These are phyloP conservation scores for Colletotrichum viniferum DNA, from an alignment of 2,329 filamentous ascomycete species.

Conservation along the genomic window DNA sequence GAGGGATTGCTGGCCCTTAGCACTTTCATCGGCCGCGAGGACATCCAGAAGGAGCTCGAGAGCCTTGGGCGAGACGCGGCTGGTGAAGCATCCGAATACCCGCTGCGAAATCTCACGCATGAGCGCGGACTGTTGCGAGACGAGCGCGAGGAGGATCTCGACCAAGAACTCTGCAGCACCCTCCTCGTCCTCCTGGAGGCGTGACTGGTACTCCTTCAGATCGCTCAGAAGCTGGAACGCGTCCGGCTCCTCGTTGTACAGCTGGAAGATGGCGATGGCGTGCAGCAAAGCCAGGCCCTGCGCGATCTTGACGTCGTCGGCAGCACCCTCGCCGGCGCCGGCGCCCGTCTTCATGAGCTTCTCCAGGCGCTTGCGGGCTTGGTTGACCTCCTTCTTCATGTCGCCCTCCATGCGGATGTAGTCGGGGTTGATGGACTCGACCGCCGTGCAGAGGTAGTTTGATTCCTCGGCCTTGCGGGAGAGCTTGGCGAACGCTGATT, in stretches of 20 bases:
- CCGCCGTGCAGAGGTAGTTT: constrained; percentile 56
- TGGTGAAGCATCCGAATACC: constrained; percentile 83
- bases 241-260: constrained; percentile 89
- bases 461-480: constrained; percentile 59
- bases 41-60: constrained; percentile 71
- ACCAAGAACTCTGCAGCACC: constrained; percentile 74
- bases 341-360: constrained; percentile 50
- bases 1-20: constrained; percentile 82
- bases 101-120: constrained; percentile 87
- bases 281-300: constrained; percentile 82
- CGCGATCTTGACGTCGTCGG: constrained; percentile 43
- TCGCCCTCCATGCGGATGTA: constrained; percentile 61
- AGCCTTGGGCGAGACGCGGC: constrained; percentile 74
- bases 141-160: constrained; percentile 88
- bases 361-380: constrained; percentile 56
- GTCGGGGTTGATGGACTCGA: constrained; percentile 56
- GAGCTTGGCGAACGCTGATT: constrained; percentile 62
- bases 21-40: constrained; percentile 78
- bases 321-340: constrained; percentile 30
- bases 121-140: constrained; percentile 82
- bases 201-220: constrained; percentile 76
- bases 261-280: constrained; percentile 81
- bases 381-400: constrained; percentile 55
- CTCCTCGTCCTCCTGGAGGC: constrained; percentile 61
- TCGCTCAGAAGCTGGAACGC: constrained; percentile 83